phyloP scores from a whole-genome alignment of 2,329 filamentous ascomycete species.

The Bertia moriformis region DNA sequence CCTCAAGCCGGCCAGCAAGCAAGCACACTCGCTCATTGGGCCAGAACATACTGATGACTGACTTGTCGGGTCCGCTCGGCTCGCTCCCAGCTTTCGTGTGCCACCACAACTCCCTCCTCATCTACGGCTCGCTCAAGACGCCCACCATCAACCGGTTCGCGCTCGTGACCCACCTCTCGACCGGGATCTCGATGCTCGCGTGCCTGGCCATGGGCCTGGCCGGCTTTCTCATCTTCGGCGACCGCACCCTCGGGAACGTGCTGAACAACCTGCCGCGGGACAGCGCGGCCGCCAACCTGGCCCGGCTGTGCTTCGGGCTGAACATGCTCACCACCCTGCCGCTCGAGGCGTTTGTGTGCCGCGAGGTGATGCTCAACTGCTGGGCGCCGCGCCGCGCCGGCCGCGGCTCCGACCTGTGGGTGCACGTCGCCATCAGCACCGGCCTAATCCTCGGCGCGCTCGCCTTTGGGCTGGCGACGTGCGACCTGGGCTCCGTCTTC shows the following conservation, averaged over 20 bases:
- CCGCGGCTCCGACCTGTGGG: slow-evolving; percentile 65
- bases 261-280: slow-evolving; percentile 91
- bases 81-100: slow-evolving; percentile 43
- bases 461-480: slow-evolving; percentile 67
- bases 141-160: slow-evolving; percentile 93
- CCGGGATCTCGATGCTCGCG: slow-evolving; percentile 75
- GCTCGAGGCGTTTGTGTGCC: slow-evolving; percentile 91
- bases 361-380: slow-evolving; percentile 90
- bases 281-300: slow-evolving; percentile 87
- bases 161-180: slow-evolving; percentile 85
- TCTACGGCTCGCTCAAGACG: slow-evolving; percentile 87
- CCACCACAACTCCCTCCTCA: slow-evolving; percentile 91
- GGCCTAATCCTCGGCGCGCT: slow-evolving; percentile 68
- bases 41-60: too few species aligned
- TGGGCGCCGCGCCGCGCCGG: slow-evolving; percentile 45
- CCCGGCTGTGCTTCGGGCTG: slow-evolving; percentile 84
- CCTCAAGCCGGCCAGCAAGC: too few species aligned
- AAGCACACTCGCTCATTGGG: too few species aligned
- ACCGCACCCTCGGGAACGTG: slow-evolving; percentile 83
- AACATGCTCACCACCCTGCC: slow-evolving; percentile 98
- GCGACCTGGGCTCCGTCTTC: slow-evolving; percentile 86
- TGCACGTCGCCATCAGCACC: slow-evolving; percentile 78
- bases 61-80: slow-evolving; percentile 1
- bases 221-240: slow-evolving; percentile 86
- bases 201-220: slow-evolving; percentile 78